These are phyloP conservation scores for Arthromyces matolae DNA, from an alignment of 768 basidiomycete genomes.

Conservation along the genomic window DNA sequence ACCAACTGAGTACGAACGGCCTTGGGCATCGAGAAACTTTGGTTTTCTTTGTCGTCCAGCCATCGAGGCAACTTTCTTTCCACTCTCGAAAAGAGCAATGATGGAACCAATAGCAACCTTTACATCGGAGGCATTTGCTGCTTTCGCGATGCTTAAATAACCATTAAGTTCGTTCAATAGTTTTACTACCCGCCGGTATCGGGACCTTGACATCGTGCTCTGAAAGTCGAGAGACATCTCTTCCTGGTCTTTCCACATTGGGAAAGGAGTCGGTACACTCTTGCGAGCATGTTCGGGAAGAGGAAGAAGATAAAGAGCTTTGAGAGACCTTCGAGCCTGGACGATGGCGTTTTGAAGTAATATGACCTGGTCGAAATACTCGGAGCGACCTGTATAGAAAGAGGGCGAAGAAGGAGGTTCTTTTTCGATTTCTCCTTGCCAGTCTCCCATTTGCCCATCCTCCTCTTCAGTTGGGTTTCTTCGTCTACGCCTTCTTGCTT, in stretches of 20 bases:
- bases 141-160: conserved; percentile 53
- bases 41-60: conserved; percentile 52
- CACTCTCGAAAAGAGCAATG: conserved; percentile 60
- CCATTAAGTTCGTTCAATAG: conserved; percentile 67
- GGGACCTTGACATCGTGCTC: conserved; percentile 59
- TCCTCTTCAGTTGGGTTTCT: conserved; percentile 15
- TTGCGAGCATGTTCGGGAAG: conserved; percentile 68
- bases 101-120: conserved; percentile 47
- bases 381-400: conserved; percentile 80
- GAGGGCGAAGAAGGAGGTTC: conserved; percentile 60
- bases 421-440: conserved; percentile 17
- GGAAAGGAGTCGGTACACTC: conserved; percentile 52
- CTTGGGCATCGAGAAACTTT: conserved; percentile 64
- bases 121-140: conserved; percentile 57
- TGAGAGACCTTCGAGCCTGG: conserved; percentile 55
- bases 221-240: conserved; percentile 58
- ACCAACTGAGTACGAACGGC: conserved; percentile 85
- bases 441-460: conserved; percentile 4
- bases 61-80: conserved; percentile 49
- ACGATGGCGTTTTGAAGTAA: conserved; percentile 63
- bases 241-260: conserved; percentile 65
- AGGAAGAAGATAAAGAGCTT: conserved; percentile 66
- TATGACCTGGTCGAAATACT: conserved; percentile 69
- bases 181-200: conserved; percentile 61
- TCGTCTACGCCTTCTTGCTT: conserved; percentile 17